A percentile compares a stretch with the other conserved stretches of the same genome.
phyloP scores from a whole-genome alignment of 208 protist genomes.

The Leishmania gerbilli region DNA sequence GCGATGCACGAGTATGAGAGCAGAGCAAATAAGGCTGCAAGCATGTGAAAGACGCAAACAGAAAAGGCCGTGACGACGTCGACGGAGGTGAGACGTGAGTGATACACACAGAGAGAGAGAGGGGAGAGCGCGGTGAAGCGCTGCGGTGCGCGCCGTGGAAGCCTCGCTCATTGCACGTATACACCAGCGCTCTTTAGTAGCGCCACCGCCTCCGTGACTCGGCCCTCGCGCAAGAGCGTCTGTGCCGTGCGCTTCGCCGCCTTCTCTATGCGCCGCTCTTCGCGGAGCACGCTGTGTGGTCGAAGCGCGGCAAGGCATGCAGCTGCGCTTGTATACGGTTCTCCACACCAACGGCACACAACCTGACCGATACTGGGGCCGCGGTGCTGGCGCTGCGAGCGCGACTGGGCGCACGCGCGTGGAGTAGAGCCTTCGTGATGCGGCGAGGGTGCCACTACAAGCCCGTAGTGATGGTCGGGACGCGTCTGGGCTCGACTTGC shows the following conservation, averaged over 20 bases:
- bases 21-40: background rate
- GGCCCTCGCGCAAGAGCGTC: constrained; percentile 39
- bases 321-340: constrained; percentile 28
- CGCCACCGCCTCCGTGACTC: constrained; percentile 43
- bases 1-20: background rate
- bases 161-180: constrained; percentile 10
- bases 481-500: background rate
- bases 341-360: constrained; percentile 45
- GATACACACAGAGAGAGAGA: background rate
- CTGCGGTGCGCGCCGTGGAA: background rate
- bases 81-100: background rate
- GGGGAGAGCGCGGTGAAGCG: background rate
- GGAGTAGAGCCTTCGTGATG: background rate
- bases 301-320: constrained; percentile 34
- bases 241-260: constrained; percentile 48
- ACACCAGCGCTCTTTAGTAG: constrained; percentile 29
- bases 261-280: constrained; percentile 51
- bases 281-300: constrained; percentile 36
- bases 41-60: background rate
- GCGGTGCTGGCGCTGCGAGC: constrained; percentile 7
- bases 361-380: constrained; percentile 17
- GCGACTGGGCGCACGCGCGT: background rate
- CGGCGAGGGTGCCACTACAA: background rate
- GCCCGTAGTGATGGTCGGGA: background rate
- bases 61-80: background rate